Evolutionary conservation across 495 filamentous ascomycete species (phyloP).

Genomic region (Aspergillus cavernicola): DNA sequence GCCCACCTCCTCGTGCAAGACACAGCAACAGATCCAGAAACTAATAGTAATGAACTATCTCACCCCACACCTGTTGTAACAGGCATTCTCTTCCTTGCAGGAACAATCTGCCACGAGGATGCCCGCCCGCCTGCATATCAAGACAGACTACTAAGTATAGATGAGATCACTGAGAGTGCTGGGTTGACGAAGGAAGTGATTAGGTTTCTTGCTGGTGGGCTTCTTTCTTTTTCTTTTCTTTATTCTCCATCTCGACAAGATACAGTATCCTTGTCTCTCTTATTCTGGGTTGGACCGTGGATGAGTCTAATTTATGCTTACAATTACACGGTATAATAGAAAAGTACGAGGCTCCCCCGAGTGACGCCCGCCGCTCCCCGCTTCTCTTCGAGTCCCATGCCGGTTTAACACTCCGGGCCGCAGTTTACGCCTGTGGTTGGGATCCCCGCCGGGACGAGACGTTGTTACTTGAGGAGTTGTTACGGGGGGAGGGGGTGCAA

Average conservation of each 20-base stretch:
- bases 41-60: too few relatives aligned
- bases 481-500: slow-evolving; percentile 32
- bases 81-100: slow-evolving; percentile 13
- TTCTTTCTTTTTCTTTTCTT: background rate
- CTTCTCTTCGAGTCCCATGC: slow-evolving; percentile 16
- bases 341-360: slow-evolving; percentile 15
- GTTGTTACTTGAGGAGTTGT: slow-evolving; percentile 36
- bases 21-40: background rate
- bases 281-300: too few relatives aligned
- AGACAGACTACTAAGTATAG: slow-evolving; percentile 16
- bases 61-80: slow-evolving; percentile 5
- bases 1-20: slow-evolving; percentile 14
- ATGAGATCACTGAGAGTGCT: slow-evolving; percentile 12
- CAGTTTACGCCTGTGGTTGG: slow-evolving; percentile 36
- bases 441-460: slow-evolving; percentile 41
- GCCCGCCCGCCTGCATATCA: slow-evolving; percentile 8
- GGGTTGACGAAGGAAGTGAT: slow-evolving; percentile 12
- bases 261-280: too few relatives aligned
- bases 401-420: slow-evolving; percentile 14
- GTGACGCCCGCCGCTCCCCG: slow-evolving; percentile 14
- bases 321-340: background rate
- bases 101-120: slow-evolving; percentile 18
- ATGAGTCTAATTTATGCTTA: too few relatives aligned
- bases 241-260: too few relatives aligned
- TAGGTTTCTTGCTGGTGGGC: slow-evolving; percentile 11